phyloP scores from a whole-genome alignment of 1,284 basidiomycete genomes.

The Laetiporus sulphureus region DNA sequence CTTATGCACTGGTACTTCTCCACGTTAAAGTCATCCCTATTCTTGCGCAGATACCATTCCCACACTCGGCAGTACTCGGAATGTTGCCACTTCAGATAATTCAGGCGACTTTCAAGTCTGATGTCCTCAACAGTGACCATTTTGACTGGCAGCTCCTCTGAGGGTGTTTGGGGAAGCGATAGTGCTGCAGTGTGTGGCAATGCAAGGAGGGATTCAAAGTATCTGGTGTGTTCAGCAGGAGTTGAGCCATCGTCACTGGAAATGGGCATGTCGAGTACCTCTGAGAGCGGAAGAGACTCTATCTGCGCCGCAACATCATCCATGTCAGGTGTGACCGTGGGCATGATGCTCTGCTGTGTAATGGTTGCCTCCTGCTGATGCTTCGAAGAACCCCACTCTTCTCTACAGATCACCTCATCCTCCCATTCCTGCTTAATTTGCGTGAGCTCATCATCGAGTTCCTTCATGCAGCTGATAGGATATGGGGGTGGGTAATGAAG shows the following conservation, averaged over 20 bases:
- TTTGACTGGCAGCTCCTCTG: slow-evolving; percentile 36
- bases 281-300: slow-evolving; percentile 52
- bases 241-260: slow-evolving; percentile 21
- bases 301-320: slow-evolving; percentile 65
- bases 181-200: slow-evolving; percentile 16
- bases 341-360: slow-evolving; percentile 21
- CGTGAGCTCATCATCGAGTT: slow-evolving; percentile 71
- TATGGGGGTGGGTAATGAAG: slow-evolving; percentile 87
- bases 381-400: slow-evolving; percentile 48
- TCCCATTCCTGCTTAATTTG: slow-evolving; percentile 71
- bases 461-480: slow-evolving; percentile 80
- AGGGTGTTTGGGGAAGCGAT: slow-evolving; percentile 17
- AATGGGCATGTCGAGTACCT: slow-evolving; percentile 41
- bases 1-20: slow-evolving; percentile 91
- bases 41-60: slow-evolving; percentile 86
- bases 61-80: slow-evolving; percentile 83
- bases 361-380: slow-evolving; percentile 41
- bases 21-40: slow-evolving; percentile 79
- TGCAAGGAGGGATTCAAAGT: slow-evolving; percentile 36
- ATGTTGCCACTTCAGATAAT: slow-evolving; percentile 70
- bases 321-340: slow-evolving; percentile 24
- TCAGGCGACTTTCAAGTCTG: slow-evolving; percentile 62
- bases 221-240: slow-evolving; percentile 26
- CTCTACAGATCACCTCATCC: slow-evolving; percentile 74
- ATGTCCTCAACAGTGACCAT: slow-evolving; percentile 56